A percentile compares a stretch with the other conserved stretches of the same genome.
phyloP scores from a whole-genome alignment of 331 rosid genomes.

The Erythrophleum ivorense region DNA sequence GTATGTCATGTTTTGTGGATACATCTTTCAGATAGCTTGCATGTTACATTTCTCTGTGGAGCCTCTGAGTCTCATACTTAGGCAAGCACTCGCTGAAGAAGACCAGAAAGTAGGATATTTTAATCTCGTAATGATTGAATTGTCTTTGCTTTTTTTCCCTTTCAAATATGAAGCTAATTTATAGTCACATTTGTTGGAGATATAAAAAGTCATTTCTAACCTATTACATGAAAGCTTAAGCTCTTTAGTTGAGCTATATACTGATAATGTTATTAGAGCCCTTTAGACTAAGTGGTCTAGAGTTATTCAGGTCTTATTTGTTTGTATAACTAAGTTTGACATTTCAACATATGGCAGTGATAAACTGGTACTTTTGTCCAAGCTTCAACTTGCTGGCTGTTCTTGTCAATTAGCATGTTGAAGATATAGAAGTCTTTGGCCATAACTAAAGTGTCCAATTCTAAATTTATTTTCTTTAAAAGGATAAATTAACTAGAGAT shows the following conservation, averaged over 20 bases:
- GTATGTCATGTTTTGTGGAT: slow-evolving; percentile 35
- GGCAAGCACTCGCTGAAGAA: slow-evolving; percentile 59
- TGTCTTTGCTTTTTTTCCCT: slow-evolving; percentile 22
- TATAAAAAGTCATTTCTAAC: neutral
- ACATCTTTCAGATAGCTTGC: slow-evolving; percentile 74
- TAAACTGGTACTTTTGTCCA: neutral
- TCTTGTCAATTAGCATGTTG: slow-evolving; percentile 17
- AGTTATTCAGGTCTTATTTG: slow-evolving; percentile 16
- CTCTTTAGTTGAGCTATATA: slow-evolving; percentile 11
- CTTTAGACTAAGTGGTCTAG: slow-evolving; percentile 24
- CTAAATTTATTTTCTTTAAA: neutral
- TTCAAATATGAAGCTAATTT: slow-evolving; percentile 11
- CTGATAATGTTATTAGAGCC: neutral
- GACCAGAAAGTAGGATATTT: slow-evolving; percentile 57
- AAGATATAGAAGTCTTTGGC: neutral
- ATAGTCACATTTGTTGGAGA: slow-evolving; percentile 10
- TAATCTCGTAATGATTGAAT: slow-evolving; percentile 29
- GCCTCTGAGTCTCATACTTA: slow-evolving; percentile 73
- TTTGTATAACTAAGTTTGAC: slow-evolving; percentile 8
- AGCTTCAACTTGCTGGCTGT: slow-evolving; percentile 1
- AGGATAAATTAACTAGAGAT: neutral
- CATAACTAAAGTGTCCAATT: neutral
- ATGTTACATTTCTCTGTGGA: slow-evolving; percentile 78
- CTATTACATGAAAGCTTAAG: neutral
- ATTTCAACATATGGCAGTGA: slow-evolving; percentile 10